These are phyloP conservation scores for Fusarium algeriense DNA, from an alignment of 2,329 filamentous ascomycete genomes.

Conservation along the genomic window DNA sequence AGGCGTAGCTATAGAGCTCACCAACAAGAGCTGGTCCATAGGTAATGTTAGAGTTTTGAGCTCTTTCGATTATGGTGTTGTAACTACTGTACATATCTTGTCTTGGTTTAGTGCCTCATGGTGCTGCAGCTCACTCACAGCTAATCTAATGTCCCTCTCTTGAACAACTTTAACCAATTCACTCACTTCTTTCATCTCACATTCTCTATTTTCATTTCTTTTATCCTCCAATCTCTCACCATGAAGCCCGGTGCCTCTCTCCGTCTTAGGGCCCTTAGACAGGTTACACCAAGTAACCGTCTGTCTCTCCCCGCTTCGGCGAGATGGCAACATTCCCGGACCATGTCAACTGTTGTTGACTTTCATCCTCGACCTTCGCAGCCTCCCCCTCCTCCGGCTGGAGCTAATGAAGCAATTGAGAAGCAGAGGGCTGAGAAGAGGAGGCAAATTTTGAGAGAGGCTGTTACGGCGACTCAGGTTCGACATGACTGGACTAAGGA, in stretches of 20 bases:
- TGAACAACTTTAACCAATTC: constrained; percentile 13
- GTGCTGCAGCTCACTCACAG: constrained; percentile 18
- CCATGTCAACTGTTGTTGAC: constrained; percentile 47
- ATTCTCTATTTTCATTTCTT: constrained; percentile 8
- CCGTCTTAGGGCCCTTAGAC: constrained; percentile 35
- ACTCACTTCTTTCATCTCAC: constrained; percentile 13
- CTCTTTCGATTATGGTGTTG: constrained; percentile 20
- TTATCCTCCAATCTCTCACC: neutral
- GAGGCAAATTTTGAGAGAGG: constrained; percentile 58
- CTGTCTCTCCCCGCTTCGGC: constrained; percentile 35
- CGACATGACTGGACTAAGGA: constrained; percentile 84
- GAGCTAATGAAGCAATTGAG: constrained; percentile 38
- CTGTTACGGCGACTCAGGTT: constrained; percentile 70
- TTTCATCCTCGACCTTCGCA: constrained; percentile 40
- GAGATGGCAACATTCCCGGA: constrained; percentile 37
- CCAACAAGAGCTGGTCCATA: constrained; percentile 23
- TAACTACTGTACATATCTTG: constrained; percentile 15
- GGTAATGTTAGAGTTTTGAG: constrained; percentile 14
- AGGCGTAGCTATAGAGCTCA: constrained; percentile 34
- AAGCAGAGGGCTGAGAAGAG: constrained; percentile 45
- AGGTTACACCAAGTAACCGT: constrained; percentile 13
- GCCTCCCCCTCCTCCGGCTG: constrained; percentile 40
- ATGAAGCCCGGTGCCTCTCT: constrained; percentile 41
- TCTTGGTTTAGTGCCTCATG: constrained; percentile 34
- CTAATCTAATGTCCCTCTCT: constrained; percentile 1